These are phyloP conservation scores for Sarocladiaceae sp. DNA, from an alignment of 2,329 filamentous ascomycete species.

Conservation along the genomic window DNA sequence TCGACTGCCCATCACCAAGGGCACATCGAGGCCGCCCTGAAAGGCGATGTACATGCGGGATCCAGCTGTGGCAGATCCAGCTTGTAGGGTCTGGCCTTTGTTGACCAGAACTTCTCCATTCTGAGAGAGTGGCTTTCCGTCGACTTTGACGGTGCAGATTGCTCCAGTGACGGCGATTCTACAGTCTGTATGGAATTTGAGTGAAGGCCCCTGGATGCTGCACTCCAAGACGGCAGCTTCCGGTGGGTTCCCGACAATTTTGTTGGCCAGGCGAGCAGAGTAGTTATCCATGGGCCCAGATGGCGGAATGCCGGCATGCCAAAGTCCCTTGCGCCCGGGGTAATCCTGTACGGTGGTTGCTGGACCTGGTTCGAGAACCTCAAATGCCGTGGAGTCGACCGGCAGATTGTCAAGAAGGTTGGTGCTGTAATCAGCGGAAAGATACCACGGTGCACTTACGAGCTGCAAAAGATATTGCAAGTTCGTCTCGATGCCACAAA, in stretches of 20 bases:
- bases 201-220: conserved; percentile 25
- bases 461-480: conserved; percentile 26
- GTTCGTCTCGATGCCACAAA: conserved; percentile 28
- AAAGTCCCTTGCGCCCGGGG: conserved; percentile 30
- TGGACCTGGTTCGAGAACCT: conserved; percentile 28
- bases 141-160: conserved; percentile 18
- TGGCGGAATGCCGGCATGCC: conserved; percentile 32
- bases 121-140: conserved; percentile 14
- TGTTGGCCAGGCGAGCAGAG: conserved; percentile 28
- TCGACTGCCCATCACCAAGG: conserved; percentile 25
- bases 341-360: conserved; percentile 34
- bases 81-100: conserved; percentile 19
- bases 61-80: conserved; percentile 21
- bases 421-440: conserved; percentile 24
- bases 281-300: conserved; percentile 35
- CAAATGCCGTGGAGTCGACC: conserved; percentile 21
- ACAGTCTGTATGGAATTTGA: conserved; percentile 27
- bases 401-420: conserved; percentile 26
- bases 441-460: conserved; percentile 21
- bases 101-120: conserved; percentile 19
- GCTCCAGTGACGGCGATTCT: conserved; percentile 28
- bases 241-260: conserved; percentile 24
- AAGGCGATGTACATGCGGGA: conserved; percentile 28
- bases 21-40: conserved; percentile 27
- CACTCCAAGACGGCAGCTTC: conserved; percentile 27